Base-by-base conservation (phyloP, 2,329 filamentous ascomycete genomes). In the Tolypocladium guangdongense region DNA sequence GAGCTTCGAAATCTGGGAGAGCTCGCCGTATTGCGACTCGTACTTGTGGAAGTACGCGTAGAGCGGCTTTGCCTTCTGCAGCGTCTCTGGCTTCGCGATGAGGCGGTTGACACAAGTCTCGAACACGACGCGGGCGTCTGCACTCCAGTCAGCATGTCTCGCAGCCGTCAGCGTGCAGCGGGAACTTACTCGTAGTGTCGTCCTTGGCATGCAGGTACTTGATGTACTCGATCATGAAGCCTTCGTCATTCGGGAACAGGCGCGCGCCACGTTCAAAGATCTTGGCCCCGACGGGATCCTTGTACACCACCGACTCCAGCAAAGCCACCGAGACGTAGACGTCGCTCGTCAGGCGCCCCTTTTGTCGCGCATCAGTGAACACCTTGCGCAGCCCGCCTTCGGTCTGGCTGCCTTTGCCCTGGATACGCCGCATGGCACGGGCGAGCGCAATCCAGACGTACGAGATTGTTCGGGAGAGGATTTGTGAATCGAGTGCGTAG, bases 401-500 rank as follows among this genome's bases (percentile, higher is more conserved):
- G 2, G 74, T 70, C 30, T 76, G 71, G 20, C 69, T 75, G 61
- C 85, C 85, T 58, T 91, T 90, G 57, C 93, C 95, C 69, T 97
- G 91, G 18, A 97, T 86, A 52, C 93, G 88, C 54, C 93, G 88
- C 82, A 96, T 96, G 4, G 92, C 88, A 50, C 93, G 85, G 71
- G 96, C 95, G 55, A 97, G 77, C 18, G 90, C 90, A 63, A 97
- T 95, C 93, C 93, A 99, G 5, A 90, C 86, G 63, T 90, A 91
- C 0, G 93, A 95, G 53, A 99, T 85, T 1, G 89, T 92, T 61
- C 87, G 85, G 43, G 87, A 92, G 24, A 97, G 78, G 18, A 87
- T 76, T 32, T 86, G 83, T 36, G 85, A 83, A 64, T 96, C 89
- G 6, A 80, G 79, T 8, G 82, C 80, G 63, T 88, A 87, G 12